Evolutionary conservation across 1,284 basidiomycete genomes (phyloP).

Genomic region (Wallemia hederae): DNA sequence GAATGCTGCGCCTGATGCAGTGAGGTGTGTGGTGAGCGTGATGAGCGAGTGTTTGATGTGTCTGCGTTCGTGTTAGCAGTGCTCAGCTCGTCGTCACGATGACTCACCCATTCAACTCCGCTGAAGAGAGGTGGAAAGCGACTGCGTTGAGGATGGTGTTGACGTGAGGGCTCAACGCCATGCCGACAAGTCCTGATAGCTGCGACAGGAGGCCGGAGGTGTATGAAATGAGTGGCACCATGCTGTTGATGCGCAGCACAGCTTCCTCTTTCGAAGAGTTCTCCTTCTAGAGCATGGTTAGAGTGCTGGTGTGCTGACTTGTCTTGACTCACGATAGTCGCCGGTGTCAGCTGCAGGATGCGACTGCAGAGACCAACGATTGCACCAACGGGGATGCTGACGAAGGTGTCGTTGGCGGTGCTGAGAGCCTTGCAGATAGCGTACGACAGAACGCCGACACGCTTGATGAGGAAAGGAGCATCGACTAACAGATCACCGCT

Average conservation of each 20-base stretch:
- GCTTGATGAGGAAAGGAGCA: background rate
- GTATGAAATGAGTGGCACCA: background rate
- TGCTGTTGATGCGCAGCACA: background rate
- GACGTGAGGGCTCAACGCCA: background rate
- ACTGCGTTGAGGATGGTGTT: background rate
- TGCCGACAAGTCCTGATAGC: background rate
- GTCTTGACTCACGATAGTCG: background rate
- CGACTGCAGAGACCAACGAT: background rate
- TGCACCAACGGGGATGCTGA: background rate
- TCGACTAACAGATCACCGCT: background rate
- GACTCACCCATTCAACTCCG: background rate
- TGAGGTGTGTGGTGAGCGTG: background rate
- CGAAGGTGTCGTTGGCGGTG: background rate
- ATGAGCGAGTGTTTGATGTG: background rate
- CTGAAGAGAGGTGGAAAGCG: background rate
- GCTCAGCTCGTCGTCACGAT: too few species aligned
- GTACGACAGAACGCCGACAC: background rate
- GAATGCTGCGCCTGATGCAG: background rate
- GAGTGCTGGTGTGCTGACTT: too few species aligned
- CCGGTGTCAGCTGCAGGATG: background rate
- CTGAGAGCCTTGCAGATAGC: background rate
- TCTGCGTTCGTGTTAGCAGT: background rate
- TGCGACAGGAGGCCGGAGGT: background rate
- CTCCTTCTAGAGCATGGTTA: background rate
- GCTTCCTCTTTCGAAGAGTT: background rate